These are phyloP conservation scores for Inosperma sp. DNA, from an alignment of 768 basidiomycete species.

Conservation along the genomic window DNA sequence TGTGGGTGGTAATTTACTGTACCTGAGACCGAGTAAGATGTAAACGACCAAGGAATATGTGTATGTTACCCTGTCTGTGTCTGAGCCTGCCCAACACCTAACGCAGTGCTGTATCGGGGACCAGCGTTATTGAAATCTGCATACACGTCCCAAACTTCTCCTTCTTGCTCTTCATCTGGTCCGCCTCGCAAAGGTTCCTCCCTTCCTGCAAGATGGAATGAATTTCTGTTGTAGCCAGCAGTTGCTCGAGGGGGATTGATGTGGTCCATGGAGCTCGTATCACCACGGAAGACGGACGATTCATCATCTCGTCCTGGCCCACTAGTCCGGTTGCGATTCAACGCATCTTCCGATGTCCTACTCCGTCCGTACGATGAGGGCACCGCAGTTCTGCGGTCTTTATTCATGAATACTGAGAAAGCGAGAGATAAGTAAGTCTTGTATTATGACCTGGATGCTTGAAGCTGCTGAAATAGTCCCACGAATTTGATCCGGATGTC, in stretches of 20 bases:
- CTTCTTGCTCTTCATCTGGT: constrained; percentile 63
- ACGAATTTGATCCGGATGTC: no score
- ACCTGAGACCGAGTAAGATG: constrained; percentile 30
- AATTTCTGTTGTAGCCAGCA: constrained; percentile 71
- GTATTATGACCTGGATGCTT: no score
- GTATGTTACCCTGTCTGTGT: constrained; percentile 6
- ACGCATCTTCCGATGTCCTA: constrained; percentile 55
- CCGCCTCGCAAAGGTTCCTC: constrained; percentile 76
- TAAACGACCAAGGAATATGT: background rate
- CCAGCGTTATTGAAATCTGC: constrained; percentile 89
- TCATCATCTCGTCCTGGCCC: constrained; percentile 53
- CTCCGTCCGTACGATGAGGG: constrained; percentile 74
- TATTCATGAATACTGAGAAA: no score
- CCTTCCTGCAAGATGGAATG: constrained; percentile 64
- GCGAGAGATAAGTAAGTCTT: no score
- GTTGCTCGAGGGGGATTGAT: constrained; percentile 37
- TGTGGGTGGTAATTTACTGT: constrained; percentile 39
- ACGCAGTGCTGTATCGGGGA: constrained; percentile 67
- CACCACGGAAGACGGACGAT: constrained; percentile 62
- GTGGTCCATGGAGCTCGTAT: constrained; percentile 45
- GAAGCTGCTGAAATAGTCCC: no score
- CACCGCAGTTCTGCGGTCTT: no score
- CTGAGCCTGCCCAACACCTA: constrained; percentile 29
- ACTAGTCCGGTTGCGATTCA: constrained; percentile 50
- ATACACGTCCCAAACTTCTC: constrained; percentile 70